These are phyloP conservation scores for Podaxis pistillaris DNA, from an alignment of 768 basidiomycete species.

Conservation along the genomic window DNA sequence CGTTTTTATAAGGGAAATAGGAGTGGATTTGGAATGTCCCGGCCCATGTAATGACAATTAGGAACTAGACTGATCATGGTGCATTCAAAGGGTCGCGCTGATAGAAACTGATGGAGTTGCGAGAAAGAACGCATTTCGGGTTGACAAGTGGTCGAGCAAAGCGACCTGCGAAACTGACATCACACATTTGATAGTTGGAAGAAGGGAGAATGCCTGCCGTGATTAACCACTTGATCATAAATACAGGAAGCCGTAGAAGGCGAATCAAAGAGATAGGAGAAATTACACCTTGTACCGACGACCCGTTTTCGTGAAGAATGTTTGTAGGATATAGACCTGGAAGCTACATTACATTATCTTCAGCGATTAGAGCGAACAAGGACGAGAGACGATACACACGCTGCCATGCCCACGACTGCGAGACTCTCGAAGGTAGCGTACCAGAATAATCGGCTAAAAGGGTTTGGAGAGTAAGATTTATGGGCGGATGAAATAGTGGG, in stretches of 20 bases:
- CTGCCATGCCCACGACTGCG: conserved; percentile 80
- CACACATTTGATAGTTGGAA: not conserved
- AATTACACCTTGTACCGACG: conserved; percentile 81
- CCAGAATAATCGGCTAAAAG: conserved; percentile 85
- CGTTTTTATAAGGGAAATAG: not conserved
- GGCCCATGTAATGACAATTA: not conserved
- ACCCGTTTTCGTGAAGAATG: conserved; percentile 95
- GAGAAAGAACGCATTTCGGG: not conserved
- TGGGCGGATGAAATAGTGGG: no score
- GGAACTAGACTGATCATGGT: not conserved
- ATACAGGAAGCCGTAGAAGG: conserved; percentile 9
- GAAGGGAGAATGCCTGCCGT: conserved; percentile 10
- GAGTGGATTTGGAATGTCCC: not conserved
- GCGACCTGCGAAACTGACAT: conserved; percentile 6
- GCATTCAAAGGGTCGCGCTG: not conserved
- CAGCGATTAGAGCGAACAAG: conserved; percentile 5
- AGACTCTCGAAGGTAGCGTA: conserved; percentile 82
- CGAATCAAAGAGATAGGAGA: conserved; percentile 1
- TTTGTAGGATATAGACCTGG: conserved; percentile 91
- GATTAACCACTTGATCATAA: conserved; percentile 9
- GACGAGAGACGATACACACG: conserved; percentile 50
- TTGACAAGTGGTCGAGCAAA: not conserved
- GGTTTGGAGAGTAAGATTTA: conserved; percentile 8
- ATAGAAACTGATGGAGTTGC: not conserved
- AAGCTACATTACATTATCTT: conserved; percentile 43